Evolutionary conservation across 2,329 filamentous ascomycete genomes (phyloP).

Genomic region (Xylariaceae sp.): DNA sequence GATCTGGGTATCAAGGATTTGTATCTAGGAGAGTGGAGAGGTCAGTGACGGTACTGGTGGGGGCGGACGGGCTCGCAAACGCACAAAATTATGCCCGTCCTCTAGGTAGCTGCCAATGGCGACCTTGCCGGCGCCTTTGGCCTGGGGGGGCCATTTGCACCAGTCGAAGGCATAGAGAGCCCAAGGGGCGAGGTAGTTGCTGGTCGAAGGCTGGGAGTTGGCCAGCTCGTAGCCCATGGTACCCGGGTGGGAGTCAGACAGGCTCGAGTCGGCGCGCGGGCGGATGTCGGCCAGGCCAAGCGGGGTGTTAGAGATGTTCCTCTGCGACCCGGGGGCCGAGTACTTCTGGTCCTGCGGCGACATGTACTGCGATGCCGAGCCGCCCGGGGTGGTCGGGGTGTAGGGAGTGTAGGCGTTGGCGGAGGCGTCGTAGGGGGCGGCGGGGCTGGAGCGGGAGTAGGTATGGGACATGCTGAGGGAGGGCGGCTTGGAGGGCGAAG

Average conservation of each 20-base stretch:
- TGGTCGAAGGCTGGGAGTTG: slow-evolving; percentile 66
- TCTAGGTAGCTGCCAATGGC: slow-evolving; percentile 95
- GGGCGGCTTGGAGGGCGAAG: slow-evolving; percentile 60
- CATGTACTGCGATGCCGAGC: slow-evolving; percentile 59
- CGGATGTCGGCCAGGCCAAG: slow-evolving; percentile 89
- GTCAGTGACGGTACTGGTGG: slow-evolving; percentile 9
- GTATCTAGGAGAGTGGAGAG: slow-evolving; percentile 61
- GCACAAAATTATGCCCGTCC: slow-evolving; percentile 95
- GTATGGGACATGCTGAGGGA: slow-evolving; percentile 63
- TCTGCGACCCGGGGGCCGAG: slow-evolving; percentile 53
- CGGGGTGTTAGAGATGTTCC: slow-evolving; percentile 74
- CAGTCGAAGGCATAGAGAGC: slow-evolving; percentile 96
- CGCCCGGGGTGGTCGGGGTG: slow-evolving; percentile 61
- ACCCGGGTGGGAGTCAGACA: slow-evolving; percentile 68
- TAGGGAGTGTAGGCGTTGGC: slow-evolving; percentile 53
- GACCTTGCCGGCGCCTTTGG: slow-evolving; percentile 80
- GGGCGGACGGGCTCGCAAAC: too few species aligned
- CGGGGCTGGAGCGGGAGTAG: slow-evolving; percentile 83
- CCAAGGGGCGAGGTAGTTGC: slow-evolving; percentile 93
- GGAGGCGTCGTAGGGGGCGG: slow-evolving; percentile 51
- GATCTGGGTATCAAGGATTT: slow-evolving; percentile 90
- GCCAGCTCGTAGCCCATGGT: slow-evolving; percentile 62
- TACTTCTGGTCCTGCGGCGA: slow-evolving; percentile 56
- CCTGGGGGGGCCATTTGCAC: slow-evolving; percentile 94
- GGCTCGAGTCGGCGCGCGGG: slow-evolving; percentile 75